Base-by-base conservation (phyloP, 2,329 filamentous ascomycete species). In the Gaeumannomyces sp. region DNA sequence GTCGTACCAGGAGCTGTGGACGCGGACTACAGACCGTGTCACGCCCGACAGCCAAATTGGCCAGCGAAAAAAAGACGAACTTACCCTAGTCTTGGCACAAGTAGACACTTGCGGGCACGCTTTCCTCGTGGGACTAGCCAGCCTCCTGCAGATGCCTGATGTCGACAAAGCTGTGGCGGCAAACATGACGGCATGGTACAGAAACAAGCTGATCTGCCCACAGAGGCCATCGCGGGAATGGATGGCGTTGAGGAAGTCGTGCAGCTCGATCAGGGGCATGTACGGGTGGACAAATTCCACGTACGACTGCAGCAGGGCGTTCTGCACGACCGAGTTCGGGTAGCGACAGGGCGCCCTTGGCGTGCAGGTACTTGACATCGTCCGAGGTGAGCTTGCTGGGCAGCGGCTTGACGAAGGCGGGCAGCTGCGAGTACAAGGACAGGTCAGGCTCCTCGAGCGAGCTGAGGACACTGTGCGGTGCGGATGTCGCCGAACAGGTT, bases 121-220 rank as follows among this genome's bases (percentile, higher is more conserved):
- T 77, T 95, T 94, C 60, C 93, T 84, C 28, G 85, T 89, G 10
- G 84, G 76, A 73, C n/a, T 92, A 97, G 2, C 94, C 94, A 28
- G 90, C 92, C 62, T 89, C 85, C 50, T 85, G 86, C 60, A 98
- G 81, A 72, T 88, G 83, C 65, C 89, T 85, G 78, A 92, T 89
- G 70, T 95, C 92, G 65, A 97, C 89, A 74, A 95, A 0, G 93
- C 92, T 2, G 91, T 91, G 1, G 91, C 93, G 1, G 92, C 89
- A 74, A 97, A 98, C 92, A 97, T 96, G 72, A 97, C 89, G 14
- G 93, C 91, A 73, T 97, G 94, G 76, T 96, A 97, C 2, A 97
- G 80, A 66, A 97, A 85, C 70, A 98, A 79, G 77, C 93, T 97
- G 71, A 93, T 83, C 73, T 87, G 88, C 13, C 89, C 88, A 69